A percentile compares a stretch with the other conserved stretches of the same genome.
Conservation (phyloP, 106 monocot species). For the Ottelia alismoides region DNA sequence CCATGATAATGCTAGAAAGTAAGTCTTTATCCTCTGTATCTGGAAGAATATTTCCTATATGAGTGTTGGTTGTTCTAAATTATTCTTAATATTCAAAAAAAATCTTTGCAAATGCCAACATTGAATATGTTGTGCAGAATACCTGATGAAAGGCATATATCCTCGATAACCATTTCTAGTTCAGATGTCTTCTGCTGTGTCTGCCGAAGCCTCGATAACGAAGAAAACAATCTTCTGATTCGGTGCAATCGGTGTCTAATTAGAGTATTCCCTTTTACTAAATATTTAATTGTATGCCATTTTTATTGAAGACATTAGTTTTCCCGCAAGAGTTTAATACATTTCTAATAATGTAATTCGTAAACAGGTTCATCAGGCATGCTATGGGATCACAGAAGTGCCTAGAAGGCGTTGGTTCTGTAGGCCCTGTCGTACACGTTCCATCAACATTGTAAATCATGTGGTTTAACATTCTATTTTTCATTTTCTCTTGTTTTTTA, state of each 20-base stretch:
- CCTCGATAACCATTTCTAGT: background rate
- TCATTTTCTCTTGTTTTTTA: background rate
- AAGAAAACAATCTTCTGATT: background rate
- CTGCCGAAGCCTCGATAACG: background rate
- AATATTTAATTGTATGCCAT: background rate
- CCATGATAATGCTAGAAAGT: background rate
- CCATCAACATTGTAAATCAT: background rate
- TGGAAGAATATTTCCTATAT: background rate
- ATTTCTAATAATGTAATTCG: background rate
- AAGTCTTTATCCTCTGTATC: background rate
- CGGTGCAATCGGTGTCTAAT: background rate
- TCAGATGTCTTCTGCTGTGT: background rate
- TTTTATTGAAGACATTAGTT: background rate
- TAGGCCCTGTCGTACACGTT: background rate
- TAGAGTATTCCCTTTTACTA: background rate
- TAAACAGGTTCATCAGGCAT: background rate
- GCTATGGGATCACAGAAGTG: background rate
- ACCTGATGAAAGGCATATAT: background rate
- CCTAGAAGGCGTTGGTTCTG: background rate
- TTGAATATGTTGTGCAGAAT: background rate
- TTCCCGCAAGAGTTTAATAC: too few relatives aligned
- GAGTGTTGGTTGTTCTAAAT: background rate
- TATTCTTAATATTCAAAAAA: background rate
- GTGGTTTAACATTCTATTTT: background rate
- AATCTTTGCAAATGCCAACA: background rate